Base-by-base conservation (phyloP, 192 early-diverging fungal species). In the Backusella westeae region DNA sequence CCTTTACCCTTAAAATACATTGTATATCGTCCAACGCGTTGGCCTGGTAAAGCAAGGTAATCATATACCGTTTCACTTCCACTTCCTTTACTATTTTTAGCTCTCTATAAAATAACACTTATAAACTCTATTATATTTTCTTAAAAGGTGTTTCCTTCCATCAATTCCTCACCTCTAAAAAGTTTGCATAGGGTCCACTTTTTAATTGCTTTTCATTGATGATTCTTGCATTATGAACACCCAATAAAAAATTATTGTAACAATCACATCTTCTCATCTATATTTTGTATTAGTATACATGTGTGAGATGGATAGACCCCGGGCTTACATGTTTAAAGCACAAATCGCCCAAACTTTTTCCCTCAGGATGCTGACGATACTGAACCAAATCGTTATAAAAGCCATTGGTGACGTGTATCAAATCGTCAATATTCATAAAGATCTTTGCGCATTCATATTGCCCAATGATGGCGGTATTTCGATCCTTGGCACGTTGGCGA, bases 371-470 rank as follows among this genome's bases (percentile, higher is more conserved):
- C 81, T 67, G n/a, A 23, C 39, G 52, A 69, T 70, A 77, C 15
- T 65, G 72, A 14, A 84, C 78, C 23, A 90, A 75, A 39, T 89
- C 88, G 21, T 72, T 78, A 65, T 85, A 75, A 74, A 91, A 88
- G 26, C 77, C 79, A 76, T 84, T 80, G 72, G 87, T 91, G 17
- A 86, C 86, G 67, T 85, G 81, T 49, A 75, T 75, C 15, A 91
- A 80, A 21, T 88, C 83, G 71, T 91, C 90, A 67, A 91, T 86
- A 77, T 89, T 91, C 76, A 85, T 85, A 75, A 91, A 90, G 8
- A 90, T 87, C 17, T 85, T 85, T 23, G 89, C 85, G 15, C 84
- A 85, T 72, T 85, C 79, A 73, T 89, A 90, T 15, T 84, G 81
- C 0, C 86, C 85, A 49, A 90, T 85, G 67, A 89, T 83, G 32